Evolutionary conservation across 139 green algal species (phyloP).

Genomic region (Coccomyxa sp.): DNA sequence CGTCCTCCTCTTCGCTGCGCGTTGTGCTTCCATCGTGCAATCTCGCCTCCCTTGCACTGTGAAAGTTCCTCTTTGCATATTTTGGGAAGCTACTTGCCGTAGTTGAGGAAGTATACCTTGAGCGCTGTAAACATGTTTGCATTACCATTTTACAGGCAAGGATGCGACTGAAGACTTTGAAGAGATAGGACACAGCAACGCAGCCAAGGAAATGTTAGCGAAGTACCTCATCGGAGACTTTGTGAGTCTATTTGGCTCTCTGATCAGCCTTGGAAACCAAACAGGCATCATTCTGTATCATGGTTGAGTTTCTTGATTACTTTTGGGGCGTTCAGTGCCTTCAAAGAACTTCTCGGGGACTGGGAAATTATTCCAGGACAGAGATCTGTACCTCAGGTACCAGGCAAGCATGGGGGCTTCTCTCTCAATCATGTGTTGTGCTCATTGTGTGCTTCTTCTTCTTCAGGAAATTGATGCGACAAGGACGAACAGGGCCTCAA

Average conservation of each 20-base stretch:
- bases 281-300: too few relatives aligned
- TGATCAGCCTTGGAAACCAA: neutral
- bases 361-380: neutral
- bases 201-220: conserved; percentile 67
- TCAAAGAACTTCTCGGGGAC: neutral
- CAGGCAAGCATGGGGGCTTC: neutral
- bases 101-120: neutral
- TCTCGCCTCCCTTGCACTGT: neutral
- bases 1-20: neutral
- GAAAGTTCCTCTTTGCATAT: neutral
- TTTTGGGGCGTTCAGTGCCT: neutral
- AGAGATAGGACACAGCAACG: conserved; percentile 86
- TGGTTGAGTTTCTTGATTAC: neutral
- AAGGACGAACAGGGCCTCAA: conserved; percentile 1
- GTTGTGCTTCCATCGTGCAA: neutral
- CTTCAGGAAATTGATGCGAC: conserved; percentile 17
- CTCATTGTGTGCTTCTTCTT: neutral
- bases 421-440: neutral
- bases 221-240: conserved; percentile 74
- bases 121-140: neutral
- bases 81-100: neutral
- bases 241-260: conserved; percentile 25
- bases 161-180: conserved; percentile 86
- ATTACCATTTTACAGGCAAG: conserved; percentile 49
- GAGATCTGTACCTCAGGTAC: neutral